Conservation (phyloP, 2,329 filamentous ascomycete species). For the Phyllosticta capitalensis region DNA sequence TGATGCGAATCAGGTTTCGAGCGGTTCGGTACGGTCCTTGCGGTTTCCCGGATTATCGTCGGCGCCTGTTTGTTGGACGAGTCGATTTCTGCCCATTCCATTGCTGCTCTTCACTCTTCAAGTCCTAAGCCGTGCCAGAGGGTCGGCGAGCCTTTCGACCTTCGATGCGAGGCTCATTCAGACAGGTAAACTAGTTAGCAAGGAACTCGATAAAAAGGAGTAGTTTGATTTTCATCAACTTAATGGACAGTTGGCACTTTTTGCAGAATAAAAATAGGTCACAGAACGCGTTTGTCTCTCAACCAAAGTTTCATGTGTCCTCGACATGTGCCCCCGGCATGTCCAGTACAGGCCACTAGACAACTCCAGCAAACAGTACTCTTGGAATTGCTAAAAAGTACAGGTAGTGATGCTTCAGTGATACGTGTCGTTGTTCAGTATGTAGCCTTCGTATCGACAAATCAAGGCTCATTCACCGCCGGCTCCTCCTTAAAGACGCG, state of each 20-base stretch:
- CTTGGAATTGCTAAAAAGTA: too few species aligned
- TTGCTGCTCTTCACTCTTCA: not conserved
- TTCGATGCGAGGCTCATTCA: not conserved
- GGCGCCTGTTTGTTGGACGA: not conserved
- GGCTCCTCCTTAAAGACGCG: too few species aligned
- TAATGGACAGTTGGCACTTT: not conserved
- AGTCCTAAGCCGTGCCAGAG: not conserved
- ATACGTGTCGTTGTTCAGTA: too few species aligned
- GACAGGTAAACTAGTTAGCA: not conserved
- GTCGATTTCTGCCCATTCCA: not conserved
- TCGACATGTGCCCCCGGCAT: not conserved
- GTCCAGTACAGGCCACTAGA: too few species aligned
- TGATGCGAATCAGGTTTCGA: slow-evolving; percentile 6
- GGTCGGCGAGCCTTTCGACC: not conserved
- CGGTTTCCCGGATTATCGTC: slow-evolving; percentile 4
- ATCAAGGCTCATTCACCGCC: too few species aligned
- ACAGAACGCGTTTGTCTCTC: not conserved
- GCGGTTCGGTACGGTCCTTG: slow-evolving; percentile 10
- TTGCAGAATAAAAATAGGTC: not conserved
- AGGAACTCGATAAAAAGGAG: not conserved
- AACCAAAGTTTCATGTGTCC: not conserved
- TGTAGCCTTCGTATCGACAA: too few species aligned
- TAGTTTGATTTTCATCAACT: not conserved
- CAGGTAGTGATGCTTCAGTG: too few species aligned
- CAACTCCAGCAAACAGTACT: too few species aligned